Conservation (phyloP, 2,329 filamentous ascomycete genomes). For the Ceratocystis ficicola region DNA sequence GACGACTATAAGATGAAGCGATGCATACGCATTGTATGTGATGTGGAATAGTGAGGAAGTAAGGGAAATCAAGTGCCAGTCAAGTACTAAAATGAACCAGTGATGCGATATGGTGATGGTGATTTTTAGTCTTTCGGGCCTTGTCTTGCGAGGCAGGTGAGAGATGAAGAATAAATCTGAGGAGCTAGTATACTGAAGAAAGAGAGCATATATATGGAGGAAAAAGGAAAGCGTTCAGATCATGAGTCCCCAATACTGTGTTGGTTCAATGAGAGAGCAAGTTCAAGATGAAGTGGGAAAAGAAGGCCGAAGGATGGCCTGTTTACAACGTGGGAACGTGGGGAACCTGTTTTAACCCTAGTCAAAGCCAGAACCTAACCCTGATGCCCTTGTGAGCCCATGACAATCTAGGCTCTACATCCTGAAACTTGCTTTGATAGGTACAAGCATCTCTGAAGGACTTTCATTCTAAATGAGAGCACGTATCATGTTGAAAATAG, state of each 20-base stretch:
- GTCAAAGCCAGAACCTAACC: not conserved
- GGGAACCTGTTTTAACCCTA: not conserved
- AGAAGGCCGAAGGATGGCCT: slow-evolving; percentile 4
- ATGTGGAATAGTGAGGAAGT: not conserved
- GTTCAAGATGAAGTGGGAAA: not conserved
- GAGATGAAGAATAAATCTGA: slow-evolving; percentile 6
- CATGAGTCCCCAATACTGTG: not conserved
- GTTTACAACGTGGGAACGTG: slow-evolving; percentile 1
- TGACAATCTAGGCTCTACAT: not conserved
- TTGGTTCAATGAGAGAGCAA: not conserved
- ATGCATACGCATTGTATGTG: slow-evolving; percentile 2
- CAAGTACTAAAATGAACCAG: not conserved
- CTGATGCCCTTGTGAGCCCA: not conserved
- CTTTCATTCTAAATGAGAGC: not conserved
- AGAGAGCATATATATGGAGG: not conserved
- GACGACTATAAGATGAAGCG: not conserved
- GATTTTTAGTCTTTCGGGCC: too few relatives aligned
- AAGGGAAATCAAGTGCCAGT: not conserved
- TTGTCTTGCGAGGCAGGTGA: not conserved
- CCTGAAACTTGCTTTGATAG: not conserved
- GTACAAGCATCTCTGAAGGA: not conserved
- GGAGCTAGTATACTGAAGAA: not conserved
- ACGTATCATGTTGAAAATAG: not conserved
- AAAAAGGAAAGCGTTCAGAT: not conserved
- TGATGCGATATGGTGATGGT: not conserved